phyloP scores from a whole-genome alignment of 2,329 filamentous ascomycete genomes.

The Didymella exigua region DNA sequence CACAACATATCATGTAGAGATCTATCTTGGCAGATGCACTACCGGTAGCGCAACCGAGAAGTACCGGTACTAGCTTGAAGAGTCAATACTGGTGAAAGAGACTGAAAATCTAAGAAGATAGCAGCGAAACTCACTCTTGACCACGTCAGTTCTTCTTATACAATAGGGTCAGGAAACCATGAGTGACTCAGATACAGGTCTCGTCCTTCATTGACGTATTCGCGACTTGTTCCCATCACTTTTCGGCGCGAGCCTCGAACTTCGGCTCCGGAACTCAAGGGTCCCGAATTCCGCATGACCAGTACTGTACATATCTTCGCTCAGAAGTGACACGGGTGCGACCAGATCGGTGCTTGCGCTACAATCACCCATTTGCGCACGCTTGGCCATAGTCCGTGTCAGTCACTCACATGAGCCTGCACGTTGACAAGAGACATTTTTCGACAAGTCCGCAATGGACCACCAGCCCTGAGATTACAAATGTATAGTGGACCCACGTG shows the following conservation, averaged over 20 bases:
- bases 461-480: background rate
- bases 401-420: background rate
- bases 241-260: background rate
- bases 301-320: background rate
- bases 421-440: background rate
- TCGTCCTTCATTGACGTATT: background rate
- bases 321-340: background rate
- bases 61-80: background rate
- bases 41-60: background rate
- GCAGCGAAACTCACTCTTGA: too few species aligned
- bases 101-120: background rate
- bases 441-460: background rate
- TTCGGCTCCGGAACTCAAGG: background rate
- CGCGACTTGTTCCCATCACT: background rate
- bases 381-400: background rate
- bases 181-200: too few species aligned
- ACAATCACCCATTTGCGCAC: background rate
- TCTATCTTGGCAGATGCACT: background rate
- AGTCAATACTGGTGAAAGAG: background rate
- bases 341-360: background rate
- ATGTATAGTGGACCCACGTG: background rate
- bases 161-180: too few species aligned
- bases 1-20: background rate
- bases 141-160: background rate
- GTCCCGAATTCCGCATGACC: background rate